Conservation (phyloP, 1,284 basidiomycete genomes). For the Phlebopus sp. region DNA sequence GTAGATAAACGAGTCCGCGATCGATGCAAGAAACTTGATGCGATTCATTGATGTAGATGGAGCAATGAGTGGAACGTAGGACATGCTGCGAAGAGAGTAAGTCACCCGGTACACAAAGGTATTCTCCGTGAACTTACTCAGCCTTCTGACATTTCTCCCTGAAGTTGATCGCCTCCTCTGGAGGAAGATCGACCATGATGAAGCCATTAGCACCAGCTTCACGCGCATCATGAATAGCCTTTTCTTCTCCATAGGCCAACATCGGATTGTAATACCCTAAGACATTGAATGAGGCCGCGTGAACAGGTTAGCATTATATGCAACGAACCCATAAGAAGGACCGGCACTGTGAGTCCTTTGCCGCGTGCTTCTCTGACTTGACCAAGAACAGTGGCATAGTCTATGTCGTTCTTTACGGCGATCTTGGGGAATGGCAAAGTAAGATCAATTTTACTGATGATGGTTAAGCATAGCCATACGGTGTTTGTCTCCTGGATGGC, state of each 20-base stretch:
- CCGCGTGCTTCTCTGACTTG: constrained; percentile 78
- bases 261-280: constrained; percentile 97
- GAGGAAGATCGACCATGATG: constrained; percentile 96
- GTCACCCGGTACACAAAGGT: not conserved
- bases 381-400: constrained; percentile 73
- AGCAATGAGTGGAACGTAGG: constrained; percentile 96
- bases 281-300: constrained; percentile 18
- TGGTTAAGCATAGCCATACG: constrained; percentile 44
- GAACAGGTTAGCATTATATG: constrained; percentile 57
- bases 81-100: constrained; percentile 56
- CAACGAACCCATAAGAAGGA: constrained; percentile 85
- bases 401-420: constrained; percentile 77
- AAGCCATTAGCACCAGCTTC: constrained; percentile 95
- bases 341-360: constrained; percentile 81
- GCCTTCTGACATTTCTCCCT: constrained; percentile 81
- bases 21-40: constrained; percentile 87
- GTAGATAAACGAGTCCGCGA: constrained; percentile 98
- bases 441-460: not conserved
- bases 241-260: constrained; percentile 93
- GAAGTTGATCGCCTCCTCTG: constrained; percentile 93
- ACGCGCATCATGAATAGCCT: constrained; percentile 84
- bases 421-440: constrained; percentile 48
- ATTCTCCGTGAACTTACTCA: constrained; percentile 50
- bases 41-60: constrained; percentile 88
- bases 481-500: constrained; percentile 92